Evolutionary conservation across 169 alveolate species (phyloP), one percentile per base, ranked within the genome.

Genomic region (Perkinsus marinus): DNA sequence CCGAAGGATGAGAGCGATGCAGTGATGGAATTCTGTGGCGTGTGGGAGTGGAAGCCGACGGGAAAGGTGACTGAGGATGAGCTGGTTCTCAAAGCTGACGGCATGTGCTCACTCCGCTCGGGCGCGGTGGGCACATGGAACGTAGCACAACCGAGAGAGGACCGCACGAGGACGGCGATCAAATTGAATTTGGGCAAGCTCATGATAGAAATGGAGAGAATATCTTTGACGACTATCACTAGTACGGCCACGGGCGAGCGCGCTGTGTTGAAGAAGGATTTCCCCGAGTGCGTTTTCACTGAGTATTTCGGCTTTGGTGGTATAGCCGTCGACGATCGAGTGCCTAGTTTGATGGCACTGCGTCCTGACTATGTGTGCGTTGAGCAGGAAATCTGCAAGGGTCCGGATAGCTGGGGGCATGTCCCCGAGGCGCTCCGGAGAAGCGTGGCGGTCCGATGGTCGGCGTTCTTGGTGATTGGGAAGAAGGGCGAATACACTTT

Each of bases 41-140:
- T 91, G 89, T 93, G 93, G 93, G 92, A 57, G 91, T 93, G 94
- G 94, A 93, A 93, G 90, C 94, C 94, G 13, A 91, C 90, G 22
- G 94, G 94, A 38, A 89, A 90, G 91, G 69, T 93, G 41, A 93
- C 94, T 0, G 94, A 91, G 89, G 94, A 93, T 39, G 91, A 68
- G 92, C 69, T 93, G 30, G 43, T 92, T 26, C 39, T 93, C 68
- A 93, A 93, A 34, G 92, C 94, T 34, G 94, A 93, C 41, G 93
- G 93, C 0, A 91, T 93, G 91, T 37, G 91, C 89, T 36, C 91
- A 6, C 90, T 91, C 91, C 90, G 41, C 92, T 92, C 90, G 90
- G 90, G 91, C 89, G 90, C 34, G 91, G 94, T 92, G 0, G 94
- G 94, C 0, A 93, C 93, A 26, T 93, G 94, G 94, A 89, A 89